Percentiles rank a stretch among this genome's conserved stretches.
phyloP scores from a whole-genome alignment of 208 protist genomes.

The Lotmaria passim region DNA sequence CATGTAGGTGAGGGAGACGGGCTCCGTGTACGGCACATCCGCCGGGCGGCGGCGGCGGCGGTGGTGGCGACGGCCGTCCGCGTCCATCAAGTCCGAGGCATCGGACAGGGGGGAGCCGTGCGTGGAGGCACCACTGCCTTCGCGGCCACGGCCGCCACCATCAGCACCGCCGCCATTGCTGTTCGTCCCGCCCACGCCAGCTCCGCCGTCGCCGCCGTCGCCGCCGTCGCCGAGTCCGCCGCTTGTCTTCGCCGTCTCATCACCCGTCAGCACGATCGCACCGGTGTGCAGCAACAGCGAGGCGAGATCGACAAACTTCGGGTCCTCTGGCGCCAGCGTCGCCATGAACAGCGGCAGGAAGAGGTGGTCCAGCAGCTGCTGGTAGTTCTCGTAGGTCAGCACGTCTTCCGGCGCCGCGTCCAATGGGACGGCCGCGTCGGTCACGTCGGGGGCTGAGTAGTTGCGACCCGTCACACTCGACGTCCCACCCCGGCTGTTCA shows the following conservation, averaged over 20 bases:
- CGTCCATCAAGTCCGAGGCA: neutral
- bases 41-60: conserved; percentile 68
- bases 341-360: conserved; percentile 99
- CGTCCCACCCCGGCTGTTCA: neutral
- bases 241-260: conserved; percentile 91
- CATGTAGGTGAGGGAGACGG: conserved; percentile 82
- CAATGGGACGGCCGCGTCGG: conserved; percentile 12
- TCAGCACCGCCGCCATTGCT: neutral
- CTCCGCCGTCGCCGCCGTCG: neutral
- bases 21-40: conserved; percentile 98
- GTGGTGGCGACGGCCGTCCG: conserved; percentile 44
- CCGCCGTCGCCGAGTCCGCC: conserved; percentile 1
- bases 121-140: neutral
- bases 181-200: neutral
- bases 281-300: conserved; percentile 93
- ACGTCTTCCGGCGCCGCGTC: conserved; percentile 20
- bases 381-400: conserved; percentile 86
- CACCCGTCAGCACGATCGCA: conserved; percentile 96
- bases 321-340: conserved; percentile 92
- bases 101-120: neutral
- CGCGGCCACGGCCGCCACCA: neutral
- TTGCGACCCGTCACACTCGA: neutral
- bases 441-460: neutral
- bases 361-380: conserved; percentile 96
- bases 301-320: conserved; percentile 91